Conservation (phyloP, 352 stramenopile genomes). For the Thalassiosira livingstoniorum region DNA sequence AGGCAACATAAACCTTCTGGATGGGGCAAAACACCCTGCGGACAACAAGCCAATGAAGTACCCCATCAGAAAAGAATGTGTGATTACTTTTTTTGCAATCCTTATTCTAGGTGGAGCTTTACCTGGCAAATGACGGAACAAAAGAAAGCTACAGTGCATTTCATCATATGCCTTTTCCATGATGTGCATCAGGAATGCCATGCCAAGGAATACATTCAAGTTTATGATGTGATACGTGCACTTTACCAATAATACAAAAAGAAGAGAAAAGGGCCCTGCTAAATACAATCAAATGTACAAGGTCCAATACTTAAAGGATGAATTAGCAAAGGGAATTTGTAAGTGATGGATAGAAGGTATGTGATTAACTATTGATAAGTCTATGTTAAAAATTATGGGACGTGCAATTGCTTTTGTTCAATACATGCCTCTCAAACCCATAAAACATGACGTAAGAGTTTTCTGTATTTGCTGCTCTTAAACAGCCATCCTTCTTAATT, state of each 20-base stretch:
- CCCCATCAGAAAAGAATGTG: background rate
- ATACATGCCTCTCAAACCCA: conserved; percentile 58
- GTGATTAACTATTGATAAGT: conserved; percentile 37
- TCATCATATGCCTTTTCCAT: background rate
- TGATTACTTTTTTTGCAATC: background rate
- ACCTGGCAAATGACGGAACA: background rate
- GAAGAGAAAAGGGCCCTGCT: background rate
- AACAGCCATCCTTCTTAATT: conserved; percentile 24
- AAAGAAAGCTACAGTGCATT: background rate
- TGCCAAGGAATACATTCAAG: background rate
- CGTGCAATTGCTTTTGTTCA: conserved; percentile 34
- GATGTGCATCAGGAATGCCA: background rate
- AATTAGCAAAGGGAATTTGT: conserved; percentile 21
- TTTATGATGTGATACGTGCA: conserved; percentile 18
- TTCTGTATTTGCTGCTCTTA: conserved; percentile 47
- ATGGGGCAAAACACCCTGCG: background rate
- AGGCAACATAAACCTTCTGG: no score
- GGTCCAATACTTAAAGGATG: conserved; percentile 10
- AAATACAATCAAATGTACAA: conserved; percentile 46
- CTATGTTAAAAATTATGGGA: conserved; percentile 50
- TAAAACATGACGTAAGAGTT: conserved; percentile 58
- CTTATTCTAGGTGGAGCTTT: background rate
- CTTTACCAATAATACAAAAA: conserved; percentile 35
- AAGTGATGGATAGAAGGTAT: conserved; percentile 26
- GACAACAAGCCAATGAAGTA: background rate